A percentile compares a stretch with the other conserved stretches of the same genome.
These are phyloP conservation scores for Periconia sp. DNA, from an alignment of 2,329 filamentous ascomycete genomes.

Conservation along the genomic window DNA sequence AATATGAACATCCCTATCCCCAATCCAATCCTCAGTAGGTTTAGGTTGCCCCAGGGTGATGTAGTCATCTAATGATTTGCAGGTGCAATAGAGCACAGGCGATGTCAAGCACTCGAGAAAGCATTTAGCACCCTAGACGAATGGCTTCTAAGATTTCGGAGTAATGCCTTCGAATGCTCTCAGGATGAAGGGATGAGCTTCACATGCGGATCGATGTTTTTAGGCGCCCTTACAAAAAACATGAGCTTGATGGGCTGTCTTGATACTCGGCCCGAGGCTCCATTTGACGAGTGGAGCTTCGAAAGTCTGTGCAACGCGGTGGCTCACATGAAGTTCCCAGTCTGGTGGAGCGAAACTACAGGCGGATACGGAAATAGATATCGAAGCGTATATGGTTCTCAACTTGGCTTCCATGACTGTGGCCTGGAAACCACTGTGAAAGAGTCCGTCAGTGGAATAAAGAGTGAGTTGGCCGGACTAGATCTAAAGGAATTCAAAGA, in stretches of 20 bases:
- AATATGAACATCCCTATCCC: constrained; percentile 18
- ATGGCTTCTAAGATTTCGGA: constrained; percentile 2
- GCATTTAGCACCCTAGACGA: constrained; percentile 7
- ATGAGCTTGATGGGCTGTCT: constrained; percentile 12
- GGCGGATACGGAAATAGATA: no score
- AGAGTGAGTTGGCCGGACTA: neutral
- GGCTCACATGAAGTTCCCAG: neutral
- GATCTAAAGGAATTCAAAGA: neutral
- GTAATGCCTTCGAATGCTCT: constrained; percentile 2
- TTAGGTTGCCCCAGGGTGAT: neutral
- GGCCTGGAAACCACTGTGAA: neutral
- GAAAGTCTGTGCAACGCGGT: neutral
- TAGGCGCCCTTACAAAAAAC: constrained; percentile 24
- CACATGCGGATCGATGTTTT: constrained; percentile 19
- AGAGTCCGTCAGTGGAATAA: neutral
- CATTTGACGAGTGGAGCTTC: constrained; percentile 16
- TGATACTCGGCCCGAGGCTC: constrained; percentile 11
- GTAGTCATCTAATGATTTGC: constrained; percentile 1
- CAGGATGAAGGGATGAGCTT: neutral
- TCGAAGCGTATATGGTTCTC: neutral
- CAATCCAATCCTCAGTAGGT: constrained; percentile 10
- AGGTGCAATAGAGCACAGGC: constrained; percentile 12
- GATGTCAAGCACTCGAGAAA: constrained; percentile 10
- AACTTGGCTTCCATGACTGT: neutral
- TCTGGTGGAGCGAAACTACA: no score